These are phyloP conservation scores for Posidonia australis DNA, from an alignment of 106 monocot genomes.

Conservation along the genomic window DNA sequence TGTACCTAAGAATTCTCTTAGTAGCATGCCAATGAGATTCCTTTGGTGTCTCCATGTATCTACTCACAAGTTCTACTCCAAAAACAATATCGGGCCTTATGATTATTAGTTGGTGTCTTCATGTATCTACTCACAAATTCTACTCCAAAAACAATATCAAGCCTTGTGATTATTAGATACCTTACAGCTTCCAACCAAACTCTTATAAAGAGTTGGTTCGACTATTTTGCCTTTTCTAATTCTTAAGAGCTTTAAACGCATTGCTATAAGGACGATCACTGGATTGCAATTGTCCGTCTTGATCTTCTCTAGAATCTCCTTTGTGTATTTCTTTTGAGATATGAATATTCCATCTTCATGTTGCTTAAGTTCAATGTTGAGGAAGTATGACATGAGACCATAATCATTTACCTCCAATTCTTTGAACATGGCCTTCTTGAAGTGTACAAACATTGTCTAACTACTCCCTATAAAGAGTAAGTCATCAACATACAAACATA, in stretches of 20 bases:
- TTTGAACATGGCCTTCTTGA: not conserved
- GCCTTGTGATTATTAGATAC: slow-evolving; percentile 6
- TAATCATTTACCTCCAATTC: not conserved
- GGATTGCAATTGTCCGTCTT: not conserved
- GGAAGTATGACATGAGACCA: not conserved
- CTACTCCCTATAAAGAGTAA: not conserved
- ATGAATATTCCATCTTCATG: not conserved
- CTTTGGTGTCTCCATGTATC: slow-evolving; percentile 4
- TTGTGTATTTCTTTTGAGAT: not conserved
- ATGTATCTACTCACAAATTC: not conserved
- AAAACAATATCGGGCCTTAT: not conserved
- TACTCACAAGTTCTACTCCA: not conserved
- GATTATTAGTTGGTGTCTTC: not conserved
- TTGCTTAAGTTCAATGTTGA: not conserved
- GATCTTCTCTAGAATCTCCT: not conserved
- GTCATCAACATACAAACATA: slow-evolving; percentile 1
- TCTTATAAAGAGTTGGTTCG: slow-evolving; percentile 1
- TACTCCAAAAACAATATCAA: not conserved
- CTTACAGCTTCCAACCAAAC: slow-evolving; percentile 10
- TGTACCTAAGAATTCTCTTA: slow-evolving; percentile 1
- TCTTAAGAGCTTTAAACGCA: not conserved
- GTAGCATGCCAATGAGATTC: no score
- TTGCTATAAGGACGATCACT: not conserved
- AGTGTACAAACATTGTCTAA: not conserved
- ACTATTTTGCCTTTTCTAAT: not conserved